Conservation (phyloP, 768 basidiomycete genomes). For the Podaxis pistillaris region DNA sequence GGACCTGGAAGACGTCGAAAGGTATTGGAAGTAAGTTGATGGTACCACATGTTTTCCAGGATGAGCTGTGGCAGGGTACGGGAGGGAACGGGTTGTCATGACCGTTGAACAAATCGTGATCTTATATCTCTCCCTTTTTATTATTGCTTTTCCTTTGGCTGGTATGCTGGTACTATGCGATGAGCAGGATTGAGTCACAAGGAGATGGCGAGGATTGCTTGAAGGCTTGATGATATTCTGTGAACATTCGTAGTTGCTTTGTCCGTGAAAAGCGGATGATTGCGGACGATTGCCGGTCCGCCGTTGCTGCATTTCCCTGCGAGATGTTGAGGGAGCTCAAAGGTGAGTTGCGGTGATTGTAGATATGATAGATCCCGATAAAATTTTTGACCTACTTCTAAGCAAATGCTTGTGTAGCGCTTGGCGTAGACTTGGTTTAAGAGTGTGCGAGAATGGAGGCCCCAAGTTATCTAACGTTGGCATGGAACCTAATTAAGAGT, state of each 20-base stretch:
- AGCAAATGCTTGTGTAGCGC: background rate
- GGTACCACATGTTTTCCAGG: background rate
- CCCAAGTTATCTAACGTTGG: background rate
- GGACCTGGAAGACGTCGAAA: background rate
- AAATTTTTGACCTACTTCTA: background rate
- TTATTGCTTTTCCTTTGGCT: no score
- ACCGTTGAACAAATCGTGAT: no score
- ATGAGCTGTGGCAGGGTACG: background rate
- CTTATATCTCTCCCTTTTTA: no score
- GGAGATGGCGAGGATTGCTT: background rate
- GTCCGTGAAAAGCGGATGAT: background rate
- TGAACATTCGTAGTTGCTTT: background rate
- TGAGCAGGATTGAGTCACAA: background rate
- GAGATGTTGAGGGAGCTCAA: background rate
- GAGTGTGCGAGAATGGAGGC: background rate
- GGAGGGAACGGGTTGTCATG: no score
- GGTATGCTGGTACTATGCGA: no score
- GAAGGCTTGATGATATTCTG: background rate
- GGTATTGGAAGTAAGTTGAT: background rate
- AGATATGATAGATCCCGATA: background rate
- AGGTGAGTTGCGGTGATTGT: background rate
- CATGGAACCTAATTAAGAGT: no score
- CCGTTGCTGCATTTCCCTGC: background rate
- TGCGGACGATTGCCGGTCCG: background rate
- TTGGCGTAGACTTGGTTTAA: background rate